These are phyloP conservation scores for Termitomyces sp. DNA, from an alignment of 768 basidiomycete species.

Conservation along the genomic window DNA sequence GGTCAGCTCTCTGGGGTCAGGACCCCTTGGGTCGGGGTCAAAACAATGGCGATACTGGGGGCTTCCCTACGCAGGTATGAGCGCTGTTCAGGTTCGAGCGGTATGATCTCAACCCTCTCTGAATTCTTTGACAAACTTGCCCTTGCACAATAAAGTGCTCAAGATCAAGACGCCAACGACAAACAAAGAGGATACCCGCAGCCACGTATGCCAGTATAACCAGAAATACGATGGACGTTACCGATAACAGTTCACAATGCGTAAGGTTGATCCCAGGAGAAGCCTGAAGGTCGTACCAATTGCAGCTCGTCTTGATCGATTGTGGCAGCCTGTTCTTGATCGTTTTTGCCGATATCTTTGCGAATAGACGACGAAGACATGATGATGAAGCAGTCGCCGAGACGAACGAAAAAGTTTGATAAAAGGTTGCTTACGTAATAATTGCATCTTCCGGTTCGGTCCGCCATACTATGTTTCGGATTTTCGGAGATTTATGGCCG, in stretches of 20 bases:
- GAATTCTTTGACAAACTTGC: conserved; percentile 22
- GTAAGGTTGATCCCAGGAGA: conserved; percentile 23
- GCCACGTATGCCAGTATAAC: conserved; percentile 67
- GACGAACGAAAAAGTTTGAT: neutral
- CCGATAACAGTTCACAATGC: conserved; percentile 41
- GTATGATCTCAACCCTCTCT: conserved; percentile 90
- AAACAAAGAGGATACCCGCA: conserved; percentile 79
- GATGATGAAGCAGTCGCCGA: neutral
- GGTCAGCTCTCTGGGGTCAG: conserved; percentile 45
- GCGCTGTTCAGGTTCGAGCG: conserved; percentile 97
- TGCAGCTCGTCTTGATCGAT: conserved; percentile 39
- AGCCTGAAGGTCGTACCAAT: conserved; percentile 33
- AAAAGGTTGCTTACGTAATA: conserved; percentile 9
- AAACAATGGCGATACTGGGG: conserved; percentile 54
- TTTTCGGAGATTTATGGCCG: no score
- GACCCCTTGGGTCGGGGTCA: conserved; percentile 30
- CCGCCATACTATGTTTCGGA: neutral
- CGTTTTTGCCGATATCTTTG: conserved; percentile 19
- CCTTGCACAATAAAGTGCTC: conserved; percentile 17
- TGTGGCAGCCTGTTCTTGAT: conserved; percentile 20
- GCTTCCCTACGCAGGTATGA: conserved; percentile 99
- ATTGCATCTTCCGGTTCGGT: neutral
- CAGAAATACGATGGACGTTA: conserved; percentile 59
- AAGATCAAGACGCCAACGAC: conserved; percentile 16
- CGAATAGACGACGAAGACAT: conserved; percentile 22